phyloP scores from a whole-genome alignment of 2,329 filamentous ascomycete genomes.

The Plectosphaerella plurivora region DNA sequence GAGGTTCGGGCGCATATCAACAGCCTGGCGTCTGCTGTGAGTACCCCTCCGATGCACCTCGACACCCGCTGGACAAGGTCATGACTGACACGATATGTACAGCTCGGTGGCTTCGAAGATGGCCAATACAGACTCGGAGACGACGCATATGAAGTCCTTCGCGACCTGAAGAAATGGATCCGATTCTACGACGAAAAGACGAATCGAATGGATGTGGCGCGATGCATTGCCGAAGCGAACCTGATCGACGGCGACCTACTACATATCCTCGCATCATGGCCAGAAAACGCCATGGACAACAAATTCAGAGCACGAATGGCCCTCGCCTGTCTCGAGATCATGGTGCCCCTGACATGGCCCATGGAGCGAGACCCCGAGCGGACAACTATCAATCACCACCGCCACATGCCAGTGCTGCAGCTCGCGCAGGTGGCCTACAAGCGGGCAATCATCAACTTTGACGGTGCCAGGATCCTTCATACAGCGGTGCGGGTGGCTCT shows the following conservation, averaged over 20 bases:
- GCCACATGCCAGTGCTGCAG: constrained; percentile 85
- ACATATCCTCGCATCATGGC: constrained; percentile 82
- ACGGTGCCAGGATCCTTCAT: constrained; percentile 71
- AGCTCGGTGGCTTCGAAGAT: constrained; percentile 85
- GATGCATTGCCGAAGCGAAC: constrained; percentile 88
- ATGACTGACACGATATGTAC: constrained; percentile 4
- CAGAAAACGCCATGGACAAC: constrained; percentile 66
- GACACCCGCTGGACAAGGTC: constrained; percentile 10
- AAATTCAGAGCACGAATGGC: constrained; percentile 75
- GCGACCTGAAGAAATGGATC: constrained; percentile 93
- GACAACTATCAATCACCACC: constrained; percentile 89
- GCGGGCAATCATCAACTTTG: constrained; percentile 78
- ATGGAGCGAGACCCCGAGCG: constrained; percentile 72
- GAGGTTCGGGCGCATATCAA: constrained; percentile 92
- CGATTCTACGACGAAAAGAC: constrained; percentile 90
- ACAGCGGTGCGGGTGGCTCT: constrained; percentile 77
- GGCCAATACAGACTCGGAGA: constrained; percentile 86
- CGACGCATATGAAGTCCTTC: constrained; percentile 84
- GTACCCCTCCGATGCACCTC: constrained; percentile 26
- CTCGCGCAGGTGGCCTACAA: constrained; percentile 89
- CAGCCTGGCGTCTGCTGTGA: constrained; percentile 87
- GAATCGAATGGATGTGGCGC: constrained; percentile 90
- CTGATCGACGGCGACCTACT: constrained; percentile 86
- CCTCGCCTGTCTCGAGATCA: constrained; percentile 80
- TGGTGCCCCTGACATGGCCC: constrained; percentile 93